Percentiles rank a stretch among this genome's conserved stretches.
phyloP scores from a whole-genome alignment of 768 basidiomycete species.

The Chiua virens region DNA sequence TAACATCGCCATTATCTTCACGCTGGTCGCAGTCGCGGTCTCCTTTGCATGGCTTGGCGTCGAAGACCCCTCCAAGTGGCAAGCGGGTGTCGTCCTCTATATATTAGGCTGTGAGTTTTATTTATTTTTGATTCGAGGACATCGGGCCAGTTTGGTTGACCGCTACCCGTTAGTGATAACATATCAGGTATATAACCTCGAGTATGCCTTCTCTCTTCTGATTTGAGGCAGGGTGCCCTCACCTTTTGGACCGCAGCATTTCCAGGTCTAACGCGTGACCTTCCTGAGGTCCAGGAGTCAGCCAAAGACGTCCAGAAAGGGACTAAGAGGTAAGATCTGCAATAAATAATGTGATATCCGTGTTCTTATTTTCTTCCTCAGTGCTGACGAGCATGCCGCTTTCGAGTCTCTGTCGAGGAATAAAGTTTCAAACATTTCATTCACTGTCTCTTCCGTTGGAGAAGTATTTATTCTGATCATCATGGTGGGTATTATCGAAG shows the following conservation, averaged over 20 bases:
- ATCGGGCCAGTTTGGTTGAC: neutral
- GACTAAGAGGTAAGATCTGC: slow-evolving; percentile 43
- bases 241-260: slow-evolving; percentile 88
- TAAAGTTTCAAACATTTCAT: slow-evolving; percentile 73
- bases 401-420: slow-evolving; percentile 69
- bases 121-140: no score
- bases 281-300: slow-evolving; percentile 66
- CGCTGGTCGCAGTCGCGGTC: slow-evolving; percentile 60
- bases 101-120: slow-evolving; percentile 56
- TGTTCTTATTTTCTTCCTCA: slow-evolving; percentile 13
- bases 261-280: slow-evolving; percentile 68
- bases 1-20: slow-evolving; percentile 77
- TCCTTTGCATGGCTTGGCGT: slow-evolving; percentile 82
- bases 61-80: slow-evolving; percentile 63
- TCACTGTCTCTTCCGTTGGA: slow-evolving; percentile 66
- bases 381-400: slow-evolving; percentile 49
- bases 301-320: slow-evolving; percentile 38
- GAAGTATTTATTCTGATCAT: slow-evolving; percentile 69
- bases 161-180: slow-evolving; percentile 52
- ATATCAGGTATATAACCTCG: slow-evolving; percentile 51
- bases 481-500: slow-evolving; percentile 76
- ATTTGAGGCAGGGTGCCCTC: slow-evolving; percentile 49
- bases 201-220: neutral
- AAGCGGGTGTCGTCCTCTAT: slow-evolving; percentile 58
- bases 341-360: neutral